phyloP scores from a whole-genome alignment of 257 asterid genomes.

The Gentiana dahurica region DNA sequence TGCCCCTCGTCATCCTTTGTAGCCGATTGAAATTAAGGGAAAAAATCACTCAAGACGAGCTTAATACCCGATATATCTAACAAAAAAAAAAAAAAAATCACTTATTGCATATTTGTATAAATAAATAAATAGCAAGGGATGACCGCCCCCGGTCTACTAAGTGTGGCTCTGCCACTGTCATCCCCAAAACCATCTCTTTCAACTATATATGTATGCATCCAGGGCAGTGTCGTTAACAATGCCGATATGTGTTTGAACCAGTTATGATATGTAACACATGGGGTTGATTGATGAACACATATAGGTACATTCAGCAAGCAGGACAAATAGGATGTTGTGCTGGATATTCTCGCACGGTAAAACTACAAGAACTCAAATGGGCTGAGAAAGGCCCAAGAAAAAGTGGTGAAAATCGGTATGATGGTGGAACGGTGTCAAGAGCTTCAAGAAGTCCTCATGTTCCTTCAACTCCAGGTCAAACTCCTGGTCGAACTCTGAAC shows the following conservation, averaged over 20 bases:
- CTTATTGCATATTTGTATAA: no score
- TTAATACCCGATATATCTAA: no score
- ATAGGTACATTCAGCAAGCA: constrained; percentile 51
- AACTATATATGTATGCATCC: neutral
- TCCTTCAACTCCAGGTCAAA: constrained; percentile 12
- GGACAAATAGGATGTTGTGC: constrained; percentile 46
- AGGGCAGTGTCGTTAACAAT: no score
- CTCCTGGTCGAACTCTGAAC: constrained; percentile 4
- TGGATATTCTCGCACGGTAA: constrained; percentile 36
- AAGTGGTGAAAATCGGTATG: constrained; percentile 27
- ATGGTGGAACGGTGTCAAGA: constrained; percentile 22
- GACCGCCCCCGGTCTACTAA: neutral
- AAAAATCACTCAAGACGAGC: no score
- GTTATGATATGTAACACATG: no score
- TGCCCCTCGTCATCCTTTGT: no score
- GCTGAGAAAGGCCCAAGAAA: constrained; percentile 57
- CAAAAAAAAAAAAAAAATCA: no score
- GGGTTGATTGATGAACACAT: neutral
- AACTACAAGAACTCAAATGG: constrained; percentile 62
- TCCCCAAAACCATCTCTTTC: no score
- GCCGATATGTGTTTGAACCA: neutral
- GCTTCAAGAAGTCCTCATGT: constrained; percentile 28
- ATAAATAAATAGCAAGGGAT: neutral
- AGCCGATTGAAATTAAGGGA: no score
- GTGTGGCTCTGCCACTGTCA: neutral